Percentiles rank a stretch among this genome's conserved stretches.
phyloP scores from a whole-genome alignment of 495 filamentous ascomycete genomes.

The Neurospora discreta region DNA sequence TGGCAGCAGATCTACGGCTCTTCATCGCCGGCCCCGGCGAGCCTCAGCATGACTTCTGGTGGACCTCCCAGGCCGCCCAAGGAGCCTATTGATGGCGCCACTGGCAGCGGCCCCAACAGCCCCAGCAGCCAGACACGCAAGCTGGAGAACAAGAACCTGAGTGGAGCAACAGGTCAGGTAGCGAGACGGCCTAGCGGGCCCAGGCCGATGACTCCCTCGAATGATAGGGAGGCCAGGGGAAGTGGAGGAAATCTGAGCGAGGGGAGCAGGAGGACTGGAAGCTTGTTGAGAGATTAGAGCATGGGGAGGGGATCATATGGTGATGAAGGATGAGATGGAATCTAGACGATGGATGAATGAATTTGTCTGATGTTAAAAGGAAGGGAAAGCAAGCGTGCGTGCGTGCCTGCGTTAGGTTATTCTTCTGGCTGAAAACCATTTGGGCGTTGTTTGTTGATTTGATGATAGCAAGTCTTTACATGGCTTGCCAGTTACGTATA shows the following conservation, averaged over 20 bases:
- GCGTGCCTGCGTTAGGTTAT: neutral
- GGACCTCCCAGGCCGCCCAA: slow-evolving; percentile 42
- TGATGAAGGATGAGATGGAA: neutral
- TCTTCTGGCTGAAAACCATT: neutral
- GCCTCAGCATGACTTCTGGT: slow-evolving; percentile 14
- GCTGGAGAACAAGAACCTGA: slow-evolving; percentile 39
- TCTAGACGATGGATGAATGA: neutral
- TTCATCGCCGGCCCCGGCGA: slow-evolving; percentile 21
- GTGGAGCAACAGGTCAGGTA: slow-evolving; percentile 29
- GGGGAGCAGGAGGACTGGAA: slow-evolving; percentile 5
- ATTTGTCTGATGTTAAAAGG: neutral
- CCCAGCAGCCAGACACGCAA: slow-evolving; percentile 19
- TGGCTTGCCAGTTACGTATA: neutral
- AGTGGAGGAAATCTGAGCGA: slow-evolving; percentile 12
- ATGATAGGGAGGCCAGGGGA: slow-evolving; percentile 13
- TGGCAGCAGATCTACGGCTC: slow-evolving; percentile 18
- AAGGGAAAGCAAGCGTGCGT: neutral
- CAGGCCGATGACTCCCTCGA: slow-evolving; percentile 40
- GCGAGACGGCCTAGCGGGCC: slow-evolving; percentile 38
- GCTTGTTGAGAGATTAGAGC: neutral
- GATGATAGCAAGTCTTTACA: neutral
- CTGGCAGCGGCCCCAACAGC: slow-evolving; percentile 2
- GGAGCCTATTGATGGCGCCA: slow-evolving; percentile 29
- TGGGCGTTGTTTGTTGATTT: neutral
- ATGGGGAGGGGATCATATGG: neutral